These are phyloP conservation scores for Brettanomyces sp. DNA, from an alignment of 805 yeast genomes.

Conservation along the genomic window DNA sequence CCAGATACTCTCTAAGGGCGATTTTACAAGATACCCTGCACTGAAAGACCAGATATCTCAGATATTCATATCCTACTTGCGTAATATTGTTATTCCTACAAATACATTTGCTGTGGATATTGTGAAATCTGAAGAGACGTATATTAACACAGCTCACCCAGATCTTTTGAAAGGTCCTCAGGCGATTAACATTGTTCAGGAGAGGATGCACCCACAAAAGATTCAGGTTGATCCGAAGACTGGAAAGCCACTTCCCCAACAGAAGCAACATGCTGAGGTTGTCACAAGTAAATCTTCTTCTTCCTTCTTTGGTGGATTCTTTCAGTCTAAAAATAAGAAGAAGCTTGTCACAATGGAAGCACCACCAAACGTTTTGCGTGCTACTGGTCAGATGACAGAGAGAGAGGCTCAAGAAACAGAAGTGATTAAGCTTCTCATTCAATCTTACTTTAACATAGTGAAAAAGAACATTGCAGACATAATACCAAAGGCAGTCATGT, in stretches of 20 bases:
- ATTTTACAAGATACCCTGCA: constrained; percentile 81
- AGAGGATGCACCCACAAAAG: constrained; percentile 63
- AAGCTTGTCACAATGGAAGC: constrained; percentile 94
- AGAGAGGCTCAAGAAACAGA: constrained; percentile 96
- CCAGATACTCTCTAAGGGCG: constrained; percentile 74
- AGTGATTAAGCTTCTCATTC: constrained; percentile 84
- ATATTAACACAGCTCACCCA: constrained; percentile 96
- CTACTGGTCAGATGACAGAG: constrained; percentile 87
- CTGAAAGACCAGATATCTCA: constrained; percentile 80
- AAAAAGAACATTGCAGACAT: constrained; percentile 89
- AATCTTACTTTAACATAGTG: constrained; percentile 85
- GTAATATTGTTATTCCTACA: constrained; percentile 76
- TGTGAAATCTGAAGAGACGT: constrained; percentile 80
- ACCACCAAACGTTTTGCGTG: constrained; percentile 91
- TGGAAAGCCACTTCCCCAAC: constrained; percentile 62
- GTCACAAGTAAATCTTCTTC: constrained; percentile 39
- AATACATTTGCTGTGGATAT: constrained; percentile 77
- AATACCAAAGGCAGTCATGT: constrained; percentile 92
- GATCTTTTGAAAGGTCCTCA: constrained; percentile 90
- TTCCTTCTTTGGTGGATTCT: constrained; percentile 94
- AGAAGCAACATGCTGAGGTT: constrained; percentile 12
- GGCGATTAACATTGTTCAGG: constrained; percentile 89
- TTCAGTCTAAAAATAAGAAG: constrained; percentile 85
- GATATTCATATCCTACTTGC: constrained; percentile 68
- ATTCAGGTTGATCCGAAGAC: constrained; percentile 81